Conservation (phyloP, 192 early-diverging fungal genomes). For the Umbelopsis vinacea region DNA sequence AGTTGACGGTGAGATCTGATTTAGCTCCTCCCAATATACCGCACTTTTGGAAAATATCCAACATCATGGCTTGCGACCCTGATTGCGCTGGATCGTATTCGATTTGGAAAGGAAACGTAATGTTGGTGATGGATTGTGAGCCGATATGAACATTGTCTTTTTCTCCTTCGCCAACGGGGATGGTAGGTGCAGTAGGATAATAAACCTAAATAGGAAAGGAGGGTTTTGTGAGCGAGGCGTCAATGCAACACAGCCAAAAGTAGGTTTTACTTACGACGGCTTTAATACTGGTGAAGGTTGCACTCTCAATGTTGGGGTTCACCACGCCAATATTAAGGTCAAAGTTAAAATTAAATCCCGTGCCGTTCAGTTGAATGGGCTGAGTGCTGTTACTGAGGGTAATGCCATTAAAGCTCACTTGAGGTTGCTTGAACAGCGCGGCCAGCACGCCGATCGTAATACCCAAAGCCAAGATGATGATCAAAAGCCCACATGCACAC, state of each 20-base stretch:
- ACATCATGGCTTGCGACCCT: constrained; percentile 36
- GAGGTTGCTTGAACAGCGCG: constrained; percentile 38
- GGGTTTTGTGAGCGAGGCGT: background rate
- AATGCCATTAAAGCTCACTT: constrained; percentile 33
- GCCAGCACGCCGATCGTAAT: constrained; percentile 32
- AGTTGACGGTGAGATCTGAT: constrained; percentile 26
- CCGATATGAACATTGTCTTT: constrained; percentile 45
- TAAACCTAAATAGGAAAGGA: constrained; percentile 45
- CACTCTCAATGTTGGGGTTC: constrained; percentile 34
- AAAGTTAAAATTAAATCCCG: constrained; percentile 27
- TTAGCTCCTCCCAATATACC: constrained; percentile 34
- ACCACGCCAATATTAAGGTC: constrained; percentile 34
- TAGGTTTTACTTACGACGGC: constrained; percentile 32
- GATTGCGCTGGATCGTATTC: constrained; percentile 38
- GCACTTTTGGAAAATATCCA: constrained; percentile 46
- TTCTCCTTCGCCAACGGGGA: constrained; percentile 51
- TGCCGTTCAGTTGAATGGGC: constrained; percentile 22
- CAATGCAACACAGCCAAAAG: background rate
- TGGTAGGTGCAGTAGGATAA: constrained; percentile 46
- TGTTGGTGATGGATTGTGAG: constrained; percentile 32
- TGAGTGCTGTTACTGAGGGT: constrained; percentile 10
- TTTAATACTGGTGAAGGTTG: constrained; percentile 32
- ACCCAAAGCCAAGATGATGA: constrained; percentile 14
- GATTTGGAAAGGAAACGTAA: constrained; percentile 51
- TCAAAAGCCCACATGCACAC: constrained; percentile 21